Conservation (phyloP, 306 rosid species). For the Casuarina glauca region DNA sequence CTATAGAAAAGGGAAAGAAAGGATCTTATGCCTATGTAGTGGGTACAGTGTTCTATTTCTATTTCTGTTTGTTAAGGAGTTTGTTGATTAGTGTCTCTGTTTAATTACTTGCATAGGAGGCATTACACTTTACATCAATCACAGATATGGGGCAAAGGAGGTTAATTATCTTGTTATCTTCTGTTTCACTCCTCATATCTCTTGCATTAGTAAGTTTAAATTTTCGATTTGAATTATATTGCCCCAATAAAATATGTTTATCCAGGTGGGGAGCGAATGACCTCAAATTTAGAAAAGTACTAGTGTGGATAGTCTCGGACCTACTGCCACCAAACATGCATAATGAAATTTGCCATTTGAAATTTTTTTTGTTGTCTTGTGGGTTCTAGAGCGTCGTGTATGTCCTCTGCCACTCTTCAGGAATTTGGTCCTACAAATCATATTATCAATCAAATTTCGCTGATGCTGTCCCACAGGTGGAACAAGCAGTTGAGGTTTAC, state of each 20-base stretch:
- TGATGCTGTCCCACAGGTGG: constrained; percentile 56
- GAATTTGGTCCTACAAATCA: constrained; percentile 24
- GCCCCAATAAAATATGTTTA: not conserved
- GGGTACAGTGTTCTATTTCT: not conserved
- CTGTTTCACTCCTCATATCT: constrained; percentile 5
- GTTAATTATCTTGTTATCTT: not conserved
- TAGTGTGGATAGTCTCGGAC: not conserved
- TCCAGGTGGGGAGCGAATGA: not conserved
- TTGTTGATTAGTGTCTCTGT: not conserved
- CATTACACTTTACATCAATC: not conserved
- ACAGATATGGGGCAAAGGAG: not conserved
- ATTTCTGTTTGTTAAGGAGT: too few species aligned
- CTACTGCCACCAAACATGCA: constrained; percentile 4
- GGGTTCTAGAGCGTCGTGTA: not conserved
- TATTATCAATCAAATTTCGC: constrained; percentile 19
- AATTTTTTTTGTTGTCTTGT: constrained; percentile 1
- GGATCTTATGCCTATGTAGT: not conserved
- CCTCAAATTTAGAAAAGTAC: not conserved
- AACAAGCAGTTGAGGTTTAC: constrained; percentile 65
- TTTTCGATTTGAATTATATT: not conserved
- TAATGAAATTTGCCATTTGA: not conserved
- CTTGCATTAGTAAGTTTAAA: not conserved
- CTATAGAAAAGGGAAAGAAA: not conserved
- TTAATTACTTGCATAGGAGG: not conserved
- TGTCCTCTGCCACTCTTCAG: constrained; percentile 1